These are phyloP conservation scores for Malus fusca DNA, from an alignment of 306 rosid genomes.

Conservation along the genomic window DNA sequence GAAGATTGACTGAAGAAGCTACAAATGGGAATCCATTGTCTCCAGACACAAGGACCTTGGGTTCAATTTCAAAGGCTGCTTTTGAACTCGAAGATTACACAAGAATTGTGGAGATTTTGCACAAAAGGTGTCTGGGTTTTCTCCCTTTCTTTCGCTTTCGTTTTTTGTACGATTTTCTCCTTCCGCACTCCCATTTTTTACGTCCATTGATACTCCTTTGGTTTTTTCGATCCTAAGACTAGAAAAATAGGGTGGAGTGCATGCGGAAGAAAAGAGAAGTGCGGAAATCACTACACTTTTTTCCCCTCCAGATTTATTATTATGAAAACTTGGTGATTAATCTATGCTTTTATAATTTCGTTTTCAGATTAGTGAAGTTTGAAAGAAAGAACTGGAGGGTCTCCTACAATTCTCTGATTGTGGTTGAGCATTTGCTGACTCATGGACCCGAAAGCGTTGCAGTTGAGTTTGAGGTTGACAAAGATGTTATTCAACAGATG, in stretches of 20 bases:
- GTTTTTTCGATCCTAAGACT: neutral
- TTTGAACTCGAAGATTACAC: constrained; percentile 84
- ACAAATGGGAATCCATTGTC: constrained; percentile 62
- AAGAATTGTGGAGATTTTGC: constrained; percentile 51
- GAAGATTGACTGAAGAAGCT: constrained; percentile 85
- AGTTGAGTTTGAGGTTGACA: constrained; percentile 61
- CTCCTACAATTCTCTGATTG: constrained; percentile 65
- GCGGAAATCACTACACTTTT: neutral
- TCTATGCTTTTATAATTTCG: neutral
- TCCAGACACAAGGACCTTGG: constrained; percentile 58
- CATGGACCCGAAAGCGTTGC: constrained; percentile 94
- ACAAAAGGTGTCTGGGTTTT: constrained; percentile 23
- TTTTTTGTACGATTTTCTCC: neutral
- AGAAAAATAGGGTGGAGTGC: neutral
- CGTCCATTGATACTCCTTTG: too few relatives aligned
- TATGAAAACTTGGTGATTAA: neutral
- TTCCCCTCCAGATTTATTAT: neutral
- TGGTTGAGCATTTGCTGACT: constrained; percentile 72
- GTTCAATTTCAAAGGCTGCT: constrained; percentile 88
- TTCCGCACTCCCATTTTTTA: neutral
- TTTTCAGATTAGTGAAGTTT: constrained; percentile 57
- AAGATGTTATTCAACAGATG: constrained; percentile 51
- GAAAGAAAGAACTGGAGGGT: constrained; percentile 83
- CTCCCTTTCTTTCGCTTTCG: neutral
- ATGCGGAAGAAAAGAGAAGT: neutral